Evolutionary conservation across 2,329 filamentous ascomycete genomes (phyloP).

Genomic region (Aspergillus uvarum): DNA sequence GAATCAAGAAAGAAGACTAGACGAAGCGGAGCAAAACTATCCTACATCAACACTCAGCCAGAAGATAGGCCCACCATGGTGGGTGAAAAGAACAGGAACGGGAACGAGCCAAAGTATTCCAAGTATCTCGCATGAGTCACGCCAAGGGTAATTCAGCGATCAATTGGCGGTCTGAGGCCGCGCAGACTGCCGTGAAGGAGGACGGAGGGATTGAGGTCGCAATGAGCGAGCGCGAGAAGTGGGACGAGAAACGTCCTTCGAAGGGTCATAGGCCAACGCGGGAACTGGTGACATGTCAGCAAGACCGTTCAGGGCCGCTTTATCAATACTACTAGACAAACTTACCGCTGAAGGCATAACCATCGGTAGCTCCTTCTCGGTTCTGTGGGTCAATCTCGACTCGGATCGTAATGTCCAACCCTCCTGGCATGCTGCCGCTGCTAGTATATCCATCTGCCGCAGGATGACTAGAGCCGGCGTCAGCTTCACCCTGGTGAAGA

Average conservation of each 20-base stretch:
- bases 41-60: not conserved
- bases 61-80: not conserved
- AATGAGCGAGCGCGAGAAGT: conserved; percentile 18
- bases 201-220: conserved; percentile 14
- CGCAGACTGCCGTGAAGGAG: conserved; percentile 11
- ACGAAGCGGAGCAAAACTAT: not conserved
- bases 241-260: conserved; percentile 13
- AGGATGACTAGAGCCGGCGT: conserved; percentile 74
- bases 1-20: not conserved
- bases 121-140: not conserved
- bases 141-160: not conserved
- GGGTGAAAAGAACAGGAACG: no score
- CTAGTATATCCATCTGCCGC: conserved; percentile 58
- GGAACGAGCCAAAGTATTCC: no score
- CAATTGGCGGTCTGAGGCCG: conserved; percentile 17
- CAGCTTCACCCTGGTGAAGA: conserved; percentile 73
- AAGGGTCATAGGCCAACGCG: conserved; percentile 15
- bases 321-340: conserved; percentile 10
- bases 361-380: conserved; percentile 43
- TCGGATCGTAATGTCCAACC: conserved; percentile 46
- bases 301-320: not conserved
- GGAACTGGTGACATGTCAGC: conserved; percentile 21
- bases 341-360: conserved; percentile 52
- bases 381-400: conserved; percentile 50
- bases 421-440: conserved; percentile 40